A percentile compares a stretch with the other conserved stretches of the same genome.
These are phyloP conservation scores for Secale cereale DNA, from an alignment of 176 grass and related monocot species.

Conservation along the genomic window DNA sequence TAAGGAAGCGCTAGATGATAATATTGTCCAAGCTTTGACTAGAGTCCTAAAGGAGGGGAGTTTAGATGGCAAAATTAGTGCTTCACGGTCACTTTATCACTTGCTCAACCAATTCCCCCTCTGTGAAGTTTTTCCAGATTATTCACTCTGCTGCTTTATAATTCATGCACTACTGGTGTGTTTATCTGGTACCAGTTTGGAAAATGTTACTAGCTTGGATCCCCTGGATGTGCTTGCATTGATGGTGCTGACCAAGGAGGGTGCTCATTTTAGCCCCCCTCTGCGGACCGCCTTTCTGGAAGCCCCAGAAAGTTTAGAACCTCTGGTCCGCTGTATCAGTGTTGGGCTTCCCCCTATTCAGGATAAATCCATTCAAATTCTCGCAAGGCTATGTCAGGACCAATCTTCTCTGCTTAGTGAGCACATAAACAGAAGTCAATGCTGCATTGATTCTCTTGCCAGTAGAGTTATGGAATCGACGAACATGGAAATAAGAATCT, in stretches of 20 bases:
- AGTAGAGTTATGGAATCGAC: constrained; percentile 66
- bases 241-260: constrained; percentile 59
- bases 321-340: constrained; percentile 65
- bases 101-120: constrained; percentile 80
- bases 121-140: constrained; percentile 71
- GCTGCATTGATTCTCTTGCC: constrained; percentile 70
- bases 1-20: constrained; percentile 67
- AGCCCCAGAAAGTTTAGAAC: constrained; percentile 60
- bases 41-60: constrained; percentile 86
- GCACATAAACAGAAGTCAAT: constrained; percentile 60
- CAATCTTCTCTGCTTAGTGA: constrained; percentile 69
- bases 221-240: constrained; percentile 67
- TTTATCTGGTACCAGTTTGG: constrained; percentile 67
- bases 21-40: constrained; percentile 74
- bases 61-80: constrained; percentile 86
- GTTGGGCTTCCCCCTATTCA: constrained; percentile 65
- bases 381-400: constrained; percentile 74
- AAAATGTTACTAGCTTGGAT: constrained; percentile 47
- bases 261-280: constrained; percentile 50
- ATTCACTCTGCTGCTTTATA: constrained; percentile 60
- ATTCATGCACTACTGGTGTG: constrained; percentile 76
- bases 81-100: constrained; percentile 64
- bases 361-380: constrained; percentile 90
- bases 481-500: constrained; percentile 68
- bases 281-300: constrained; percentile 73